Base-by-base conservation (phyloP, 2,329 filamentous ascomycete genomes). In the Dryadomyces quercus-mongolicae region DNA sequence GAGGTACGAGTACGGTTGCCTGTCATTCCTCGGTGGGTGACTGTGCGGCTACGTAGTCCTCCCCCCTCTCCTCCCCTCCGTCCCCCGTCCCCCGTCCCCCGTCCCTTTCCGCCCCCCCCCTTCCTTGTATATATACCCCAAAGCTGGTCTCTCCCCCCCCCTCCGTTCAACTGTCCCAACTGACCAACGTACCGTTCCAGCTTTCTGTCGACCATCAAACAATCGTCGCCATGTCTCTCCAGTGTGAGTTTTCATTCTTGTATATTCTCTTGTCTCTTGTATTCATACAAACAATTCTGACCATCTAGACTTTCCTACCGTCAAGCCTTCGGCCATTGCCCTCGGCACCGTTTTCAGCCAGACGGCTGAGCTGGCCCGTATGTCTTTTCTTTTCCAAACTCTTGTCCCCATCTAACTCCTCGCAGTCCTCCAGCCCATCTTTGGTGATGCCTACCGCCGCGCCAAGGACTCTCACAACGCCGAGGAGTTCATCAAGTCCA, bases 251-350 rank as follows among this genome's bases (percentile, higher is more conserved):
- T 25, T 18, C n/a, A 12, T n/a, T n/a, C n/a, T n/a, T n/a, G n/a
- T n/a, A n/a, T n/a, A n/a, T n/a, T n/a, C n/a, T n/a, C n/a, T n/a
- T n/a, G 20, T 45, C 38, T 18, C 21, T 8, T 21, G 13, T 36
- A 1, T 36, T 2, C 2, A 31, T 10, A 22, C 5, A 21, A 13
- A 5, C n/a, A 1, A 12, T 12, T 10, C 45, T 53, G 8, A 52
- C n/a, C 13, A 38, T 22, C 8, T 56, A 81, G 77, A 81, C 66
- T 74, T 82, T 38, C 79, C 79, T 60, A 69, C 91, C 62, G 93
- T 98, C 68, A 97, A 96, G 85, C 93, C 93, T 64, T 96, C 91
- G 67, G 92, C 93, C 66, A 95, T 98, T 68, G 93, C 92, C 67
- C 82, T 97, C 66, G 93, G 93, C 74, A 93, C 91, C 59, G 75